Evolutionary conservation across 1,139 yeast species (phyloP), one percentile per base, ranked within the genome.

Genomic region (Geotrichum fermentans): DNA sequence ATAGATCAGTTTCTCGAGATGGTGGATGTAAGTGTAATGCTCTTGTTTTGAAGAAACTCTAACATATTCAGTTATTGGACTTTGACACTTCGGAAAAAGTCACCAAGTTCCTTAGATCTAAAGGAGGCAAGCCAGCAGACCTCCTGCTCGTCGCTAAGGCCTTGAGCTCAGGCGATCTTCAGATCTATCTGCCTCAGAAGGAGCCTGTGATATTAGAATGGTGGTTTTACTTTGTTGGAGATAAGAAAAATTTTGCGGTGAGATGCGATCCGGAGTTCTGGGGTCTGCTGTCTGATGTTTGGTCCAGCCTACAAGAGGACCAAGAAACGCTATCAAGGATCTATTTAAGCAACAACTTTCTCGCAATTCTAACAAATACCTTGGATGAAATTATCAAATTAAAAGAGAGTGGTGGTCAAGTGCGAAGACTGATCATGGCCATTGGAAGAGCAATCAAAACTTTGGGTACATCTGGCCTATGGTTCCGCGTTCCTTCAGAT

Each of bases 71-170:
- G 47, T n/a, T 43, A 16, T n/a, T 7, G n/a, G 37, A 52, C 22
- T 35, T 52, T 18, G 49, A 49, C 33, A 41, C 46, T 10, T 49
- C 90, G 0, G 88, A 83, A 58, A 73, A 75, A 4, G 66, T 82
- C 37, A 85, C 96, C 2, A 77, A 78, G 62, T 73, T 72, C 56
- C 70, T 87, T 28, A 73, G 95, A 55, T 76, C 83, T 20, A 82
- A 77, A 58, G 71, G 71, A 33, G 72, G 74, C 1, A 34, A 45
- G 37, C 62, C 77, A 2, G 68, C 62, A 16, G 74, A 76, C 16
- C 71, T 85, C 33, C 64, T 75, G 0, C 52, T 59, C 1, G 67
- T 71, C 2, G 75, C 83, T 1, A 62, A 63, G 24, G 61, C 66
- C 7, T 62, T 83, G 8, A 56, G 79, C 1, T 65, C 69, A 11